Evolutionary conservation across 768 basidiomycete species (phyloP), one percentile per base, ranked within the genome.

Genomic region (Hygrophorus russula): DNA sequence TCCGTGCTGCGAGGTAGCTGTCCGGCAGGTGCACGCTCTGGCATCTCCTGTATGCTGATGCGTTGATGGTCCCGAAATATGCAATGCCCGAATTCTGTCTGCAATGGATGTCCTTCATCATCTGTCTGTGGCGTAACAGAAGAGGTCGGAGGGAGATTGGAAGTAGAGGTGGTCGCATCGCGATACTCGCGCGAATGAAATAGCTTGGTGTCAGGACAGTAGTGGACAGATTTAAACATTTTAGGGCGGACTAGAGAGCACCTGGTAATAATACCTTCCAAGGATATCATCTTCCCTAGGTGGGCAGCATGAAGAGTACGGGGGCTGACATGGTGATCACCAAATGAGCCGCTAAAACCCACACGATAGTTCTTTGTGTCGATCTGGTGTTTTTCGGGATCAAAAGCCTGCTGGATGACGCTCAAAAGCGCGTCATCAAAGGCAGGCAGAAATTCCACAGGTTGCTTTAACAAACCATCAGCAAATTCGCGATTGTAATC

Each of bases 41-140:
- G 96, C 94, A 99, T 98, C 58, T 99, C 96, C 66, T 99, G 96
- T 49, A 99, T 98, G 60, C 82, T 91, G 57, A 98, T 88, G 51
- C 91, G 80, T 63, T 99, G 96, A 62, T 98, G 90, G 63, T 99
- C 96, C 45, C 88, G 72, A 68, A 96, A 99, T 6, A 85, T 76
- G 57, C 85, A 89, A 49, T 82, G 69, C 4, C 96, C 96, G 57
- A 80, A 98, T 65, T 99, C 96, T 52, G 82, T 96, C 61, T 91
- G 78, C 39, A 99, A 67, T 15, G 77, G 68, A 55, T 80, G 76
- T 2, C 91, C 93, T 42, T 94, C 84, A 33, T 92, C 92, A 59
- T 98, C 92, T 35, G 80, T 80, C 62, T 91, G 84, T 4, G 96
- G 96, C 15, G 88, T 84, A 30, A 96, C 70, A 7, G 86, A 78